Conservation (phyloP, 805 yeast genomes). For the Candida andamanensis region DNA sequence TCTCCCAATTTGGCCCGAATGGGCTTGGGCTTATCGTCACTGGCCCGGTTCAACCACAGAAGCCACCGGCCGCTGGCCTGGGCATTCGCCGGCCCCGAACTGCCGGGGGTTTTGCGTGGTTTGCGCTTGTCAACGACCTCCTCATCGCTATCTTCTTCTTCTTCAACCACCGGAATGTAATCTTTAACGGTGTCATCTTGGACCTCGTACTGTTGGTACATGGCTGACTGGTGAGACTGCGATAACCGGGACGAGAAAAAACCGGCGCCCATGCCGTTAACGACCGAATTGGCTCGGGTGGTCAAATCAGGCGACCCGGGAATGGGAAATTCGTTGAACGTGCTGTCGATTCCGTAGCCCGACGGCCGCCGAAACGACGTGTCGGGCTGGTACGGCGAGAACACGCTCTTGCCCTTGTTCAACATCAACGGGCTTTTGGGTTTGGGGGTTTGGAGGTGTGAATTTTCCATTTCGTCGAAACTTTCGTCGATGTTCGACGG, state of each 20-base stretch:
- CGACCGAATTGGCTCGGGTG: slow-evolving; percentile 41
- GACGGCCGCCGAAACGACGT: slow-evolving; percentile 11
- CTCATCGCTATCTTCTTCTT: slow-evolving; percentile 45
- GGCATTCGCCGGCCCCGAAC: not conserved
- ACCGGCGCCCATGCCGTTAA: slow-evolving; percentile 22
- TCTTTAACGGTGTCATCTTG: slow-evolving; percentile 41
- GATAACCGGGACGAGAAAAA: slow-evolving; percentile 36
- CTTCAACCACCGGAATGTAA: slow-evolving; percentile 38
- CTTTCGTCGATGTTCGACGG: slow-evolving; percentile 27
- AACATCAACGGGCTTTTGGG: slow-evolving; percentile 6
- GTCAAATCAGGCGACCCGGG: slow-evolving; percentile 43
- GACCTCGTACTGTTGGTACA: slow-evolving; percentile 42
- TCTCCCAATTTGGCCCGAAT: slow-evolving; percentile 85
- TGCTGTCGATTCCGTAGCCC: slow-evolving; percentile 15
- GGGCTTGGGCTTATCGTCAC: slow-evolving; percentile 66
- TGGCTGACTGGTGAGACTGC: slow-evolving; percentile 39
- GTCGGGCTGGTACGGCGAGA: slow-evolving; percentile 19
- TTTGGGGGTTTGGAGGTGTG: slow-evolving; percentile 7
- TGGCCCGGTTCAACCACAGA: slow-evolving; percentile 14
- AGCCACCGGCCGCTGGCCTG: slow-evolving; percentile 9
- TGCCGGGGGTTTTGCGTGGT: slow-evolving; percentile 3
- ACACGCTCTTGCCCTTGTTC: slow-evolving; percentile 14
- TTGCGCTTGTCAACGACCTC: slow-evolving; percentile 27
- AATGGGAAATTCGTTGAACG: slow-evolving; percentile 37
- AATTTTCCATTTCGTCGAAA: slow-evolving; percentile 15